A percentile compares a stretch with the other conserved stretches of the same genome.
These are phyloP conservation scores for Hyphodiscus hymeniophilus DNA, from an alignment of 495 filamentous ascomycete species.

Conservation along the genomic window DNA sequence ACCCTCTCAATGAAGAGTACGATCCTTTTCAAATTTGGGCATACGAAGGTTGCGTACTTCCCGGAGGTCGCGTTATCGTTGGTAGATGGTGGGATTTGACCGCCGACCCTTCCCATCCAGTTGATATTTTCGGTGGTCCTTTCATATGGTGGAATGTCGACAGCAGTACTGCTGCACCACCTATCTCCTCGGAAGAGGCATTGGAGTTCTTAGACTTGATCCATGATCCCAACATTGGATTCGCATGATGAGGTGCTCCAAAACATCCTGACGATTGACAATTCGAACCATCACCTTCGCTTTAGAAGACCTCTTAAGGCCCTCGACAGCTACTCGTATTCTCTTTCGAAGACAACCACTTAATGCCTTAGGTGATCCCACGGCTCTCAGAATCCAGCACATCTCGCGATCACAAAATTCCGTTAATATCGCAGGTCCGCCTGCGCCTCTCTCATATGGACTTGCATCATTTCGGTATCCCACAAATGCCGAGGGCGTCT, in stretches of 20 bases:
- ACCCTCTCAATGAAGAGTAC: constrained; percentile 1
- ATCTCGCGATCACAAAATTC: too few relatives aligned
- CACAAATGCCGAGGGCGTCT: too few relatives aligned
- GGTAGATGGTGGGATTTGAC: constrained; percentile 35
- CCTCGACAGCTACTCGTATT: too few relatives aligned
- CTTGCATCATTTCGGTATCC: too few relatives aligned
- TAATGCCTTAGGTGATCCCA: too few relatives aligned
- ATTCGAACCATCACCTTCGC: too few relatives aligned
- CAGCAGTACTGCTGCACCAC: neutral
- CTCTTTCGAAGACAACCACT: too few relatives aligned
- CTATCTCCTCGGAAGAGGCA: constrained; percentile 8
- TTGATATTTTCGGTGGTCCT: constrained; percentile 27
- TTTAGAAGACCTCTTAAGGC: too few relatives aligned
- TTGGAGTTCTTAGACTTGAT: constrained; percentile 8
- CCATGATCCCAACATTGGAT: neutral
- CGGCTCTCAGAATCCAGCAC: too few relatives aligned
- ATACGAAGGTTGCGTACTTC: constrained; percentile 45
- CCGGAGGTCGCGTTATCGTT: constrained; percentile 34
- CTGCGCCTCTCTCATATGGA: too few relatives aligned
- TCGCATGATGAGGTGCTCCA: neutral
- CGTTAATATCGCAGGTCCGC: too few relatives aligned
- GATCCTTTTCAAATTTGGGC: constrained; percentile 17
- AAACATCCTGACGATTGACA: too few relatives aligned
- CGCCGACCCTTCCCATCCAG: neutral
- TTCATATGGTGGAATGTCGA: constrained; percentile 49